phyloP scores from a whole-genome alignment of 345 rosid genomes.

The Kandelia obovata region DNA sequence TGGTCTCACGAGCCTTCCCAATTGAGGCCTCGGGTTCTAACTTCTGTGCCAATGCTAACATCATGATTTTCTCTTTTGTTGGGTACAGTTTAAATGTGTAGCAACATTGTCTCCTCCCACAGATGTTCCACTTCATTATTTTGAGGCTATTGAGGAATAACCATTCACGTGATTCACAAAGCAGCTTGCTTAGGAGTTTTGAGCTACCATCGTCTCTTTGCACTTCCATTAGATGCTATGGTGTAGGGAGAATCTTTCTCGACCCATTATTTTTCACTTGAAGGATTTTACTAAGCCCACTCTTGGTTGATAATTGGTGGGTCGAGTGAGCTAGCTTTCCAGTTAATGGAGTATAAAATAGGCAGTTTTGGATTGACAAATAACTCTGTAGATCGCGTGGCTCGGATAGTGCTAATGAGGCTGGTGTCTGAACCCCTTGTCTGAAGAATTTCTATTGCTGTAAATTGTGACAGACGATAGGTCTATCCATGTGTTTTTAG shows the following conservation, averaged over 20 bases:
- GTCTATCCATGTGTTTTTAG: too few relatives aligned
- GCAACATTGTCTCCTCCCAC: slow-evolving; percentile 12
- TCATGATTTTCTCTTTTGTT: neutral
- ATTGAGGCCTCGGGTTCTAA: neutral
- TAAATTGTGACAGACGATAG: too few relatives aligned
- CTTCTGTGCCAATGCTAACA: neutral
- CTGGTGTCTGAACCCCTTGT: too few relatives aligned
- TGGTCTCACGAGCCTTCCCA: too few relatives aligned
- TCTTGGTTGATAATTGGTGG: neutral
- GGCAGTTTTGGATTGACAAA: too few relatives aligned
- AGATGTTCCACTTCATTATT: slow-evolving; percentile 10
- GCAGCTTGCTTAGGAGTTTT: neutral
- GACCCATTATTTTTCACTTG: neutral
- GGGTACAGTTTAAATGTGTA: slow-evolving; percentile 13
- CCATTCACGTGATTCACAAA: neutral
- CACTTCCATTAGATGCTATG: neutral
- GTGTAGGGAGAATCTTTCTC: too few relatives aligned
- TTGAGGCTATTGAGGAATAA: slow-evolving; percentile 6
- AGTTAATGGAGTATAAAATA: too few relatives aligned
- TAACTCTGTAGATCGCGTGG: too few relatives aligned
- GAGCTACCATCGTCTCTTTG: neutral
- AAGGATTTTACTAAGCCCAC: neutral
- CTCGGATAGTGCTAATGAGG: too few relatives aligned
- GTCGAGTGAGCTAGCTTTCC: neutral
- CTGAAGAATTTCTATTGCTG: too few relatives aligned